Conservation (phyloP, 108 stramenopile species). For the Mayamaea pseudoterrestris region DNA sequence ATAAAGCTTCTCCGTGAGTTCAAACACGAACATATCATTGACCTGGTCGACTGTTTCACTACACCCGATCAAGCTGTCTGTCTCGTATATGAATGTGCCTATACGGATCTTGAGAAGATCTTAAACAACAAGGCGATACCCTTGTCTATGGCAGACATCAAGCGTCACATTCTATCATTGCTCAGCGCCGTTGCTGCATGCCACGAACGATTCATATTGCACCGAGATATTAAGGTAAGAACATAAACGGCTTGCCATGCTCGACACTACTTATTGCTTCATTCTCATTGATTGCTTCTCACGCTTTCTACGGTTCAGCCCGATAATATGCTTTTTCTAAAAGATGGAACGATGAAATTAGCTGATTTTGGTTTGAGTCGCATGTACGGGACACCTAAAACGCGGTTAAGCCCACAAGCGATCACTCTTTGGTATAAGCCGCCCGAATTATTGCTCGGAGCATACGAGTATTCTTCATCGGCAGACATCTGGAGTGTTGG, state of each 20-base stretch:
- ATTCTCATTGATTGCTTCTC: not conserved
- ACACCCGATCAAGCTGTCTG: slow-evolving; percentile 74
- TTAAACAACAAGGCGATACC: slow-evolving; percentile 67
- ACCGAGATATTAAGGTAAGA: slow-evolving; percentile 81
- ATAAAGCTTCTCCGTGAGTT: slow-evolving; percentile 90
- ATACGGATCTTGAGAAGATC: slow-evolving; percentile 85
- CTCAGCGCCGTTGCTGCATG: slow-evolving; percentile 67
- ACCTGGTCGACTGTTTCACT: slow-evolving; percentile 79
- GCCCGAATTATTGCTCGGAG: slow-evolving; percentile 87
- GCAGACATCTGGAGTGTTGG: slow-evolving; percentile 94
- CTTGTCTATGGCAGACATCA: slow-evolving; percentile 73
- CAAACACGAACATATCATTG: slow-evolving; percentile 87
- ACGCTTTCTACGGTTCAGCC: not conserved
- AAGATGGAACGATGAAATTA: slow-evolving; percentile 83
- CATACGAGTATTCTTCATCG: slow-evolving; percentile 79
- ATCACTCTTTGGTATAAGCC: slow-evolving; percentile 96
- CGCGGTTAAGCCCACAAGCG: slow-evolving; percentile 73
- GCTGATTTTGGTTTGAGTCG: slow-evolving; percentile 84
- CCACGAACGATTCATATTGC: slow-evolving; percentile 82
- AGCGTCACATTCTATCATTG: slow-evolving; percentile 62
- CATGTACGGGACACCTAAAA: slow-evolving; percentile 81
- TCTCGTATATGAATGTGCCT: slow-evolving; percentile 85
- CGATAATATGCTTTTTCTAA: slow-evolving; percentile 34
- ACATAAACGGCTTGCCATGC: slow-evolving; percentile 2
- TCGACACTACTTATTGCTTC: not conserved